Base-by-base conservation (phyloP, 345 rosid genomes). In the Cardamine resedifolia region DNA sequence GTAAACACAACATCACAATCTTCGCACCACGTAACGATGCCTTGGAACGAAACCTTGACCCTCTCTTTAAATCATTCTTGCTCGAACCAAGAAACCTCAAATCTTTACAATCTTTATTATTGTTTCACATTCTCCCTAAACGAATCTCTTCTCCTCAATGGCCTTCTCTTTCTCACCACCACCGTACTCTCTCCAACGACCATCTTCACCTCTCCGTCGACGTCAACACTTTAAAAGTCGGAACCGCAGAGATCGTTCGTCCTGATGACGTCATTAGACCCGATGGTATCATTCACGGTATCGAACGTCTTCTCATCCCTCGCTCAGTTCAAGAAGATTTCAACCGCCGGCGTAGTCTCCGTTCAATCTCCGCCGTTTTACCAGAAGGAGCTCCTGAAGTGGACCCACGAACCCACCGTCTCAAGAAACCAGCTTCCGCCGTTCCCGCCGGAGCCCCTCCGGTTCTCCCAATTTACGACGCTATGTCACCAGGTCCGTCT, bases 401-500 rank as follows among this genome's bases (percentile, higher is more conserved):
- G 5, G 96, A 89, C 57, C 91, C 92, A 3, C 81, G 92, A 61
- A 87, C 92, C 0, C 78, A 85, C 83, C 77, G 92, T 26, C 72
- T 89, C 58, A 89, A 87, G 28, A 85, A 84, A 67, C 87, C 88
- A 3, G 83, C 88, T 0, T 58, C 88, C 0, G 70, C 90, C 0
- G 80, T 78, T 0, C 86, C 87, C 0, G 85, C 79, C n/a, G 97
- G 96, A 15, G 70, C 95, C 0, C 85, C 97, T 0, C 98, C 97
- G 21, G 85, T 79, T 10, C 90, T 90, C 0, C 93, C 98, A 18
- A 62, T 94, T 34, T 89, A 74, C 78, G 92, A 91, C 33, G 99
- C 99, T 5, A 74, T 95, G 93, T 96, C 97, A 24, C 97, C 99
- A 4, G 96, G 98, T 21, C 99, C 99, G 0, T 87, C 96, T 0